Evolutionary conservation across 192 early-diverging fungal species (phyloP).

Genomic region (Jimgerdemannia lactiflua): DNA sequence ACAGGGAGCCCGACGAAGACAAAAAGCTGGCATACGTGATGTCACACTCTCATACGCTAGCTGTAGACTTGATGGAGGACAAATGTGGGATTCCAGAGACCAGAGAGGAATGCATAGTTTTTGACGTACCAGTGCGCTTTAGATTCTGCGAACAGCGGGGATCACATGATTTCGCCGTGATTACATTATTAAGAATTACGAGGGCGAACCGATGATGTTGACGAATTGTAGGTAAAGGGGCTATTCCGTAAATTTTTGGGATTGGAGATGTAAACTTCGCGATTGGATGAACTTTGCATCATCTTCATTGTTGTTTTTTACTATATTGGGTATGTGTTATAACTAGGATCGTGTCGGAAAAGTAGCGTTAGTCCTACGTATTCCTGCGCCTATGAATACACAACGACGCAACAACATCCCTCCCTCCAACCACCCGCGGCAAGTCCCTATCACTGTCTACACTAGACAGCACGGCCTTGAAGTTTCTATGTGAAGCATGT

Average conservation of each 20-base stretch:
- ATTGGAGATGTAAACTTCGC: background rate
- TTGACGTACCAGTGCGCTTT: conserved; percentile 10
- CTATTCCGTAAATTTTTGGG: conserved; percentile 5
- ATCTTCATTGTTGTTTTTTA: conserved; percentile 5
- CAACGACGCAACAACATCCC: too few relatives aligned
- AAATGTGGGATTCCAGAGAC: background rate
- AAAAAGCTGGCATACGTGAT: conserved; percentile 9
- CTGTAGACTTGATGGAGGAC: conserved; percentile 8
- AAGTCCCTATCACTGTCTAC: too few relatives aligned
- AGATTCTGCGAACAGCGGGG: background rate
- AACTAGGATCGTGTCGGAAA: too few relatives aligned
- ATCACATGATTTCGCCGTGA: too few relatives aligned
- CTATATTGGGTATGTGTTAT: conserved; percentile 5
- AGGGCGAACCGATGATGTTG: conserved; percentile 13
- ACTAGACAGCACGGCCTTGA: too few relatives aligned
- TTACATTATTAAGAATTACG: background rate
- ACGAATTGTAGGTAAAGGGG: conserved; percentile 12
- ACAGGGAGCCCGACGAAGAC: background rate
- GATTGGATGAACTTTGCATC: conserved; percentile 1
- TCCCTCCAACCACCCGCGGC: too few relatives aligned
- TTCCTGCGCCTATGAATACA: too few relatives aligned
- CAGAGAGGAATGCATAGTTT: background rate
- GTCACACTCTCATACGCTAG: background rate
- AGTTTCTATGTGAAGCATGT: too few relatives aligned
- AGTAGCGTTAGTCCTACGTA: too few relatives aligned